These are phyloP conservation scores for Tylopilus subfusipes DNA, from an alignment of 768 basidiomycete species.

Conservation along the genomic window DNA sequence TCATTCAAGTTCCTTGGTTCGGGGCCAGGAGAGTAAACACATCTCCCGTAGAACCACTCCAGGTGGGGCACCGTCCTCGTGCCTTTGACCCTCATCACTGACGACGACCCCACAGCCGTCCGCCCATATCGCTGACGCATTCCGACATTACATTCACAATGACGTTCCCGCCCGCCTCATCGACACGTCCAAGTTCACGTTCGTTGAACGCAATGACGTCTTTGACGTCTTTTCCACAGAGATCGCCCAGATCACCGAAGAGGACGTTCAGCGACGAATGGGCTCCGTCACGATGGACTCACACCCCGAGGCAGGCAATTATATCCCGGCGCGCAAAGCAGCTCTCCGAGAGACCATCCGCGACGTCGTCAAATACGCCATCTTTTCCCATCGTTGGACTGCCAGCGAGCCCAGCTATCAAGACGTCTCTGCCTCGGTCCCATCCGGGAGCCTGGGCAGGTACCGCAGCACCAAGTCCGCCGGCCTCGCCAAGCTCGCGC, in stretches of 20 bases:
- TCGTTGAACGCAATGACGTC: slow-evolving; percentile 21
- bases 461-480: neutral
- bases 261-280: slow-evolving; percentile 11
- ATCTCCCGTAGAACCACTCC: neutral
- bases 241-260: slow-evolving; percentile 18
- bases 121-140: slow-evolving; percentile 8
- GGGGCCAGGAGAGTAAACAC: neutral
- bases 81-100: neutral
- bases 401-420: slow-evolving; percentile 22
- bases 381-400: slow-evolving; percentile 28
- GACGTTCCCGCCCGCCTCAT: slow-evolving; percentile 27
- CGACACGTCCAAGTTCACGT: slow-evolving; percentile 19
- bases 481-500: slow-evolving; percentile 17
- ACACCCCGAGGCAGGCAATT: slow-evolving; percentile 13
- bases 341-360: slow-evolving; percentile 18
- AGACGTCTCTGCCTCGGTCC: slow-evolving; percentile 3
- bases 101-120: slow-evolving; percentile 1
- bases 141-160: slow-evolving; percentile 22
- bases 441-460: neutral
- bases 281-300: neutral
- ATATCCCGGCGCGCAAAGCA: slow-evolving; percentile 7
- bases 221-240: slow-evolving; percentile 17
- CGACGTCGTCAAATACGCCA: slow-evolving; percentile 20
- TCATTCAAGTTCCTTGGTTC: slow-evolving; percentile 2
- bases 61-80: neutral